These are phyloP conservation scores for Xylariaceae sp. DNA, from an alignment of 2,329 filamentous ascomycete genomes.

Conservation along the genomic window DNA sequence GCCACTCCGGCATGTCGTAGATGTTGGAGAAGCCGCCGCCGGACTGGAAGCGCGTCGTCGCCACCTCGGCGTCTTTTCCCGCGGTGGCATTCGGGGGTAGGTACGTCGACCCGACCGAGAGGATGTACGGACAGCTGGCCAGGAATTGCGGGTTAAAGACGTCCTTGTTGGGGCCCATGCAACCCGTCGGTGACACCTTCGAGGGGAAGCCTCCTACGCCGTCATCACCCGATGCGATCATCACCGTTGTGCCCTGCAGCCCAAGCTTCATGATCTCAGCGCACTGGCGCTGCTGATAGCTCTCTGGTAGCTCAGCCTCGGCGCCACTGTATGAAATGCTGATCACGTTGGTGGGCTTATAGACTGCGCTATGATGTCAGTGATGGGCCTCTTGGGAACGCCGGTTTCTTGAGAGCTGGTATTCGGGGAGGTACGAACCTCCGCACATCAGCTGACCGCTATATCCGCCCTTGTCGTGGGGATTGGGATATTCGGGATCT, in stretches of 20 bases:
- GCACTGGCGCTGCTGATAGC: constrained; percentile 50
- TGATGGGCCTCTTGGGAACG: too few species aligned
- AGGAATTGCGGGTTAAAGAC: constrained; percentile 47
- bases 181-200: constrained; percentile 26
- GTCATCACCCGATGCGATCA: constrained; percentile 45
- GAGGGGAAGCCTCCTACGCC: constrained; percentile 36
- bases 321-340: constrained; percentile 53
- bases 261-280: constrained; percentile 50
- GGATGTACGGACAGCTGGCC: constrained; percentile 46
- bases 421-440: too few species aligned
- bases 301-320: constrained; percentile 47
- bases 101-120: constrained; percentile 37
- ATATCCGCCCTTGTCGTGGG: constrained; percentile 42
- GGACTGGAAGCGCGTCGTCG: constrained; percentile 5
- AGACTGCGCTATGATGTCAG: too few species aligned
- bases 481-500: constrained; percentile 48
- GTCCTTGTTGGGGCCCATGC: constrained; percentile 32
- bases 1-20: constrained; percentile 8
- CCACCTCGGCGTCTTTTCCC: constrained; percentile 5
- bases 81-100: constrained; percentile 13
- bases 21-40: constrained; percentile 13
- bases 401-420: too few species aligned
- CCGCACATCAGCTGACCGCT: constrained; percentile 35
- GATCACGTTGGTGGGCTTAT: constrained; percentile 33
- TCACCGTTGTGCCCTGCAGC: constrained; percentile 42